Evolutionary conservation across 106 monocot genomes (phyloP).

Genomic region (Allium cepa): DNA sequence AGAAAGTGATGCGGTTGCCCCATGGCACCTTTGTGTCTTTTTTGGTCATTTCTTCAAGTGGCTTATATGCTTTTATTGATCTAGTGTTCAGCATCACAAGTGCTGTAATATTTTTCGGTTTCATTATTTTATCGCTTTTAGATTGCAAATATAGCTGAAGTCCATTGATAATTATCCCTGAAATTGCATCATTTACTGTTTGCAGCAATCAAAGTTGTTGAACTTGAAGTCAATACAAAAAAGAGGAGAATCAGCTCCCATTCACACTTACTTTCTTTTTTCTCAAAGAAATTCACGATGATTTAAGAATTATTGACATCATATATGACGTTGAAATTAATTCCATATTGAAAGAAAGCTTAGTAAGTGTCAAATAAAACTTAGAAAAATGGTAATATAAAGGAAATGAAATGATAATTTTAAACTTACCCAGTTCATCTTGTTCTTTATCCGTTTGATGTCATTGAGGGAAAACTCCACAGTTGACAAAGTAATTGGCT

Average conservation of each 20-base stretch:
- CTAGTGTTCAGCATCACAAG: constrained; percentile 54
- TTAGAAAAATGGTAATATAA: too few relatives aligned
- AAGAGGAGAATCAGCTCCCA: background rate
- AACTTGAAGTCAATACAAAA: too few relatives aligned
- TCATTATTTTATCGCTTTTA: background rate
- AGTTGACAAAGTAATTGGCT: constrained; percentile 4
- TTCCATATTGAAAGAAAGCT: too few relatives aligned
- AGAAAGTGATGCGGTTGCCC: constrained; percentile 60
- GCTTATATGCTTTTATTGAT: constrained; percentile 27
- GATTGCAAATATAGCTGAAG: constrained; percentile 37
- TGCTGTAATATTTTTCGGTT: background rate
- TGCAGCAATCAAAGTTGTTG: background rate
- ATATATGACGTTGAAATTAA: too few relatives aligned
- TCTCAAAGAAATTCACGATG: background rate
- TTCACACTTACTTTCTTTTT: too few relatives aligned
- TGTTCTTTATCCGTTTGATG: constrained; percentile 1
- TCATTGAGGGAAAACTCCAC: background rate
- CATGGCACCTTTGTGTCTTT: constrained; percentile 25
- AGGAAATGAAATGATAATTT: too few relatives aligned
- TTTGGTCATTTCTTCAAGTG: constrained; percentile 16
- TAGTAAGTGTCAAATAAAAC: too few relatives aligned
- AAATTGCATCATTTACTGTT: constrained; percentile 58
- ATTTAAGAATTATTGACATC: constrained; percentile 44
- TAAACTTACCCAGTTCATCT: background rate
- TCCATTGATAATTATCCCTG: constrained; percentile 57